phyloP scores from a whole-genome alignment of 169 alveolate genomes.

The Cryptosporidium felis region DNA sequence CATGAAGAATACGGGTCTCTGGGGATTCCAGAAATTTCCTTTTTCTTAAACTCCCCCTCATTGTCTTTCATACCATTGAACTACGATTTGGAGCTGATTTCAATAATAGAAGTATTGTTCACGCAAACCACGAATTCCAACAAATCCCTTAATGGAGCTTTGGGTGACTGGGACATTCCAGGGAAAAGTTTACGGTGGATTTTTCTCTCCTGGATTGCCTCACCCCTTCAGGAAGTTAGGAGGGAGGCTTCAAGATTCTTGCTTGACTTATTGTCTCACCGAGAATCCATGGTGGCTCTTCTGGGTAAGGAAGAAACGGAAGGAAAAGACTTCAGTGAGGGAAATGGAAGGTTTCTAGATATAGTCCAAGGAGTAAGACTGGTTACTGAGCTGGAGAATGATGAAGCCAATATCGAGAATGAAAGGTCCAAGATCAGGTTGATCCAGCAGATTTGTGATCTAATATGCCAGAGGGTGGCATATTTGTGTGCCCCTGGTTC shows the following conservation, averaged over 20 bases:
- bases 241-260: not conserved
- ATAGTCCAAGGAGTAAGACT: not conserved
- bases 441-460: constrained; percentile 48
- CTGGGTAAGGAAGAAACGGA: too few species aligned
- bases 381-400: not conserved
- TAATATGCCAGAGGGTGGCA: not conserved
- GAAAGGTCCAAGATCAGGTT: constrained; percentile 26
- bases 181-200: not conserved
- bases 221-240: constrained; percentile 1
- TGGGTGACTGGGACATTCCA: too few species aligned
- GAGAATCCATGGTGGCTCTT: too few species aligned
- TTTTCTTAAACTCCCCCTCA: not conserved
- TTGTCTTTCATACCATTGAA: not conserved
- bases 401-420: constrained; percentile 31
- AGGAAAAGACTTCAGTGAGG: too few species aligned
- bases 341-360: not conserved
- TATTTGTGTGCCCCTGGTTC: too few species aligned
- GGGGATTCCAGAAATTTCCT: not conserved
- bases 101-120: not conserved
- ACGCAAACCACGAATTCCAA: too few species aligned
- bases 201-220: constrained; percentile 8
- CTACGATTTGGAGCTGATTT: constrained; percentile 7
- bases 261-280: not conserved
- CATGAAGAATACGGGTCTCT: too few species aligned
- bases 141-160: too few species aligned